Base-by-base conservation (phyloP, 805 yeast genomes). In the Kazachstania martiniae region DNA sequence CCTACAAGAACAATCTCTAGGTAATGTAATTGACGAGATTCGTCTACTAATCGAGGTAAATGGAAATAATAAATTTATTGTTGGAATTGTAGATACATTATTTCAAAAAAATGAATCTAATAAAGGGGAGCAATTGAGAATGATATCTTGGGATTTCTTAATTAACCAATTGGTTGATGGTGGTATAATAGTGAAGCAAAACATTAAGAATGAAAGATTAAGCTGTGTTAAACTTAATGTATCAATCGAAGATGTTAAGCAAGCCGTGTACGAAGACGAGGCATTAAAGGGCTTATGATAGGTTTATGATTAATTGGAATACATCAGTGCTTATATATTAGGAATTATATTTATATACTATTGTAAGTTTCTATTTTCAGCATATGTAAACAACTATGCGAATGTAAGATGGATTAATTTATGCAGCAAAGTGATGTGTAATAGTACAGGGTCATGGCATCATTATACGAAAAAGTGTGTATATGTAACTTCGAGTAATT, bases 21-120 rank as follows among this genome's bases (percentile, higher is more conserved):
- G 89, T 16, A 91, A 82, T 40, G 64, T 87, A 1, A 64, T 83
- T 17, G 94, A 84, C 49, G 95, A 86, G 48, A 65, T 81, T 50
- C 70, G 68, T 35, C 69, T 70, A 27, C 53, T 76, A 4, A 61
- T 70, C 12, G 59, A 70, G 38, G 46, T 68, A 8, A 65, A 62
- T 28, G 47, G 53, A 29, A 46, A 44, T 40, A 32, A 56, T 21
- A 40, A 47, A 31, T 44, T 43, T 38, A 38, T 52, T 8, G 29
- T 46, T 24, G 61, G 53, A 3, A 56, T 59, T n/a, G 47, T 54
- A 15, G 46, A 57, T 8, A 48, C 54, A 12, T 37, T 55, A 18
- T 59, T 57, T 17, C 51, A 62, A 21, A 43, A 59, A 12, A 59
- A 58, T 25, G 53, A 53, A n/a, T 25, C 31, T 4, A 27, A 22